Percentiles rank a stretch among this genome's conserved stretches.
These are phyloP conservation scores for Aspergillus pseudoterreus DNA, from an alignment of 2,329 filamentous ascomycete species.

Conservation along the genomic window DNA sequence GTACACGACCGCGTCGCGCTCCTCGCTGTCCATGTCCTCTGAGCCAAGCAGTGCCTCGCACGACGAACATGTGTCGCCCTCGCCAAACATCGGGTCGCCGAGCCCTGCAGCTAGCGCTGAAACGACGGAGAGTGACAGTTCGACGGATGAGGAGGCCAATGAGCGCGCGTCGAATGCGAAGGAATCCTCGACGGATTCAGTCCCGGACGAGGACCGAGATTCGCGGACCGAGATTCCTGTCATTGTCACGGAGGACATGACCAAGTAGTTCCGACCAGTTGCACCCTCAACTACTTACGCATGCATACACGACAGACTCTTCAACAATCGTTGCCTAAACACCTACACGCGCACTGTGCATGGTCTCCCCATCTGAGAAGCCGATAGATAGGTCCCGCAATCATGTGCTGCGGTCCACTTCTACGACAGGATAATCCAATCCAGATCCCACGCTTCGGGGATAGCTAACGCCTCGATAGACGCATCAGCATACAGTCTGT, in stretches of 20 bases:
- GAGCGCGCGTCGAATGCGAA: neutral
- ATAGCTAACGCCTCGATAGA: too few species aligned
- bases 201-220: neutral
- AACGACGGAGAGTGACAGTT: slow-evolving; percentile 23
- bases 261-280: neutral
- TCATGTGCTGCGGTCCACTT: too few species aligned
- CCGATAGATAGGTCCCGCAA: too few species aligned
- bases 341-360: too few species aligned
- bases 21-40: slow-evolving; percentile 30
- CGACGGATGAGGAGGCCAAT: slow-evolving; percentile 8
- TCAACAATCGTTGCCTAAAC: too few species aligned
- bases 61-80: slow-evolving; percentile 19
- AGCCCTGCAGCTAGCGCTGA: slow-evolving; percentile 14
- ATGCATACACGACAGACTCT: neutral
- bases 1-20: slow-evolving; percentile 26
- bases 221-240: slow-evolving; percentile 13
- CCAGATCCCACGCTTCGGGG: too few species aligned
- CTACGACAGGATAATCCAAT: too few species aligned
- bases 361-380: too few species aligned
- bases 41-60: slow-evolving; percentile 32
- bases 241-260: slow-evolving; percentile 17
- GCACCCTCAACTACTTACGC: neutral
- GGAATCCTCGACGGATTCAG: neutral
- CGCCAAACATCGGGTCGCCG: slow-evolving; percentile 17
- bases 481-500: too few species aligned